These are phyloP conservation scores for Aspergillus asperescens DNA, from an alignment of 495 filamentous ascomycete species.

Conservation along the genomic window DNA sequence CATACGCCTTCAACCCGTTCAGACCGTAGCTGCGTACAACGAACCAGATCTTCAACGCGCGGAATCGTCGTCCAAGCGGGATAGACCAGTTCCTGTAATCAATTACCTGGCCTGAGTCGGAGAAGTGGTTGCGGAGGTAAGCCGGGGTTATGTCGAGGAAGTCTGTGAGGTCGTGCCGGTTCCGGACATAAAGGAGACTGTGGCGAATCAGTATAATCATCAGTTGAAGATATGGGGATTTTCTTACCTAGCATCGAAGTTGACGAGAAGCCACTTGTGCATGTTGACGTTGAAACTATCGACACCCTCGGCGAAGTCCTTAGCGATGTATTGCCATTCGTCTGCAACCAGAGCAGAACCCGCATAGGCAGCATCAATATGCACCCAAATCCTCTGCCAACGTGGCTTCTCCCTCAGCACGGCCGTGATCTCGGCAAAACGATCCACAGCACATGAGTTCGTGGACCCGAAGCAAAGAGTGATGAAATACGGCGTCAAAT, in stretches of 20 bases:
- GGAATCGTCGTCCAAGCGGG: constrained; percentile 87
- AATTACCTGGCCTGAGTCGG: constrained; percentile 78
- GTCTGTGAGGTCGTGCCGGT: constrained; percentile 67
- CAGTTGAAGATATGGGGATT: neutral
- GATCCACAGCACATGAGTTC: constrained; percentile 80
- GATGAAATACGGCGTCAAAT: constrained; percentile 79
- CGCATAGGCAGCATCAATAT: constrained; percentile 95
- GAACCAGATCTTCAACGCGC: constrained; percentile 94
- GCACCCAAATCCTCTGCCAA: constrained; percentile 71
- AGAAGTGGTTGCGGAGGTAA: constrained; percentile 76
- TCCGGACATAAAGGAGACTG: constrained; percentile 71
- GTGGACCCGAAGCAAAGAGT: constrained; percentile 87
- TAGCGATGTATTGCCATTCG: constrained; percentile 68
- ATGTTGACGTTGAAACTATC: constrained; percentile 94
- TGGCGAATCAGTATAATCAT: neutral
- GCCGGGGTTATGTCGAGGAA: constrained; percentile 77
- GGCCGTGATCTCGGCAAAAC: constrained; percentile 63
- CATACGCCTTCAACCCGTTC: constrained; percentile 67
- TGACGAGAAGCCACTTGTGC: constrained; percentile 96
- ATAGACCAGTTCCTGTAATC: constrained; percentile 99
- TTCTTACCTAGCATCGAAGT: constrained; percentile 79
- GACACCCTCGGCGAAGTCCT: constrained; percentile 55
- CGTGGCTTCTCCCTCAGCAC: constrained; percentile 56
- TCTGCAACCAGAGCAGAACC: constrained; percentile 76
- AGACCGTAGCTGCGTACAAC: constrained; percentile 84